Base-by-base conservation (phyloP, 2,329 filamentous ascomycete species). In the Bipolaris zeicola region DNA sequence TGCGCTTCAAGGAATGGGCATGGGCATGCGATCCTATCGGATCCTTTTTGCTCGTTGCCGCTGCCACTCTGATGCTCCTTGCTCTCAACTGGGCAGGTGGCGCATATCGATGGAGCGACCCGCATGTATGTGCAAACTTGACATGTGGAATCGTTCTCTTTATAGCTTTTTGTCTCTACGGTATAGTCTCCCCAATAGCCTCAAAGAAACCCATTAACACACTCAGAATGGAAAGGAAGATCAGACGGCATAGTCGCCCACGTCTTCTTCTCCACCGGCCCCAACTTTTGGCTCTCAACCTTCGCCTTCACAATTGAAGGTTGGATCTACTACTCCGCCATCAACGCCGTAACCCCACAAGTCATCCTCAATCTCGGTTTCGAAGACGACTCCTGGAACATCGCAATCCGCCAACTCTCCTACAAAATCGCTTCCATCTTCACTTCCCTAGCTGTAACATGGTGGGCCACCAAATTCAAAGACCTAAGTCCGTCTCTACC, bases 251-350 rank as follows among this genome's bases (percentile, higher is more conserved):
- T 85, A 7, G 75, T 85, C 0, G 82, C 83, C 0, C 83, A 85
- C 62, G 78, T 84, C 34, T 85, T 85, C 75, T 85, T 85, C 71
- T 74, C 70, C 28, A 71, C 75, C 1, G 82, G 83, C 11, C 80
- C 79, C 11, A 86, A 86, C 65, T 85, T 86, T 62, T 79, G 76
- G 6, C 78, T 85, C 3, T 79, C 82, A 1, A 78, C 81, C 8
- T 84, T 85, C 64, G 83, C 83, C 3, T 85, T 85, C 58, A 80
- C 80, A 3, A 81, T 85, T 33, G 83, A 86, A 69, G 83, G 83
- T 13, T 86, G 83, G 83, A 83, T 85, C 52, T 85, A 84, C 57
- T 73, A 73, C 39, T 70, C 66, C 0, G 71, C 71, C n/a, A 69
- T 74, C 20, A 74, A 73, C 28, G 63, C 69, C 6, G 61, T 74